Percentiles rank a stretch among this genome's conserved stretches.
These are phyloP conservation scores for Boechera divaricarpa DNA, from an alignment of 345 rosid species.

Conservation along the genomic window DNA sequence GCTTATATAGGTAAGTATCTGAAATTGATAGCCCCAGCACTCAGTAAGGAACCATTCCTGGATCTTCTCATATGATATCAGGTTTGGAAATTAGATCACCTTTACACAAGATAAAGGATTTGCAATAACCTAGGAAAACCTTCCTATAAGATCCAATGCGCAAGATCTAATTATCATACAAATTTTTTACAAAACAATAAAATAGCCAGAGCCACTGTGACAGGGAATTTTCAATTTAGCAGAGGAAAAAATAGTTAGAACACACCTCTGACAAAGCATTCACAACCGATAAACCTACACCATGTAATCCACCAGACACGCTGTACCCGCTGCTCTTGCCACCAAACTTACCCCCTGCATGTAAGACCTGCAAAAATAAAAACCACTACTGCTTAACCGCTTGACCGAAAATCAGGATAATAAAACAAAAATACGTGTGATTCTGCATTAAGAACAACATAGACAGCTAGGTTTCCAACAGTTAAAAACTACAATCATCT, in stretches of 20 bases:
- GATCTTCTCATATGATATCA: slow-evolving; percentile 6
- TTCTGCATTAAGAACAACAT: neutral
- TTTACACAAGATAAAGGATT: slow-evolving; percentile 3
- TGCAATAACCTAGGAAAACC: slow-evolving; percentile 15
- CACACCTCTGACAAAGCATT: slow-evolving; percentile 96
- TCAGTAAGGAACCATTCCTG: neutral
- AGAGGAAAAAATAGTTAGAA: slow-evolving; percentile 20
- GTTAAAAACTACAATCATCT: slow-evolving; percentile 6
- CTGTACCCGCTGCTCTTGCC: slow-evolving; percentile 95
- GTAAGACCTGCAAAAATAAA: slow-evolving; percentile 71
- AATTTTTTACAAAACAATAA: neutral
- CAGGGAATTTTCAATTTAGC: slow-evolving; percentile 3
- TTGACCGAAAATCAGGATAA: slow-evolving; percentile 5
- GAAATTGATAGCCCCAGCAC: slow-evolving; percentile 12
- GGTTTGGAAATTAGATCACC: slow-evolving; percentile 3
- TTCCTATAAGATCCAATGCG: slow-evolving; percentile 11
- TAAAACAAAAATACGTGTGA: neutral
- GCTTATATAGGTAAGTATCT: neutral
- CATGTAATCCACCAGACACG: slow-evolving; percentile 97
- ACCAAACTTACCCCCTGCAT: slow-evolving; percentile 99
- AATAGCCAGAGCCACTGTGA: neutral
- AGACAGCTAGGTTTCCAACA: neutral
- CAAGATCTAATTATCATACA: slow-evolving; percentile 12
- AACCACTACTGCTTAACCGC: slow-evolving; percentile 7
- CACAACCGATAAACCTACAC: slow-evolving; percentile 98